Conservation (phyloP, 2,329 filamentous ascomycete genomes). For the Pseudogymnoascus sp. region DNA sequence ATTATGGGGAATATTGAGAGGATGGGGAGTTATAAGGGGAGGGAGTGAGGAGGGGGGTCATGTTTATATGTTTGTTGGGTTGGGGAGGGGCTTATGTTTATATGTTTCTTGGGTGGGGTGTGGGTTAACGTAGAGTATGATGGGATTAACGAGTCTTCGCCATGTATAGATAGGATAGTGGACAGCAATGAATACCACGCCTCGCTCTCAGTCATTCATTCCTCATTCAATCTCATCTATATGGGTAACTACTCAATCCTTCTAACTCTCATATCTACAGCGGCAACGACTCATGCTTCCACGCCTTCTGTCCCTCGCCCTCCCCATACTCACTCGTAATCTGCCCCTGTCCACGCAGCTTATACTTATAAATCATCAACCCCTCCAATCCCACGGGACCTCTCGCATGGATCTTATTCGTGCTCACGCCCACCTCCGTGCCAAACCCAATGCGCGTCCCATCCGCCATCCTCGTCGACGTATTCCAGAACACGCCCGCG, state of each 20-base stretch:
- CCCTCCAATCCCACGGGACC: slow-evolving; percentile 93
- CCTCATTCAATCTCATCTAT: not conserved
- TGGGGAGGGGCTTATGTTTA: not conserved
- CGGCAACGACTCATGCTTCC: slow-evolving; percentile 47
- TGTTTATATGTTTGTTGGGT: not conserved
- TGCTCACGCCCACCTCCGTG: slow-evolving; percentile 96
- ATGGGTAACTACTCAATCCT: not conserved
- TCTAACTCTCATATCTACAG: slow-evolving; percentile 14
- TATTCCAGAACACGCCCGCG: slow-evolving; percentile 94
- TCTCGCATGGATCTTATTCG: slow-evolving; percentile 94
- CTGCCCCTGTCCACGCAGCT: slow-evolving; percentile 77
- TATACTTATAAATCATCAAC: slow-evolving; percentile 95
- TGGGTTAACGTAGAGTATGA: not conserved
- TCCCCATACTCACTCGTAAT: slow-evolving; percentile 68
- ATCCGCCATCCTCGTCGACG: slow-evolving; percentile 87
- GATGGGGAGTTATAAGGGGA: slow-evolving; percentile 59
- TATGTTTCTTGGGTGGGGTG: not conserved
- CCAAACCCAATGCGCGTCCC: slow-evolving; percentile 97
- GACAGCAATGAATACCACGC: not conserved
- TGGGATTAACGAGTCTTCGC: not conserved
- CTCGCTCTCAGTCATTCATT: too few relatives aligned
- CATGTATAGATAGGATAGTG: slow-evolving; percentile 9
- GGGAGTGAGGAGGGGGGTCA: slow-evolving; percentile 6
- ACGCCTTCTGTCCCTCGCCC: slow-evolving; percentile 50
- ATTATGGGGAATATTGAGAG: slow-evolving; percentile 82